A percentile compares a stretch with the other conserved stretches of the same genome.
Evolutionary conservation across 306 rosid species (phyloP).

Genomic region (Trichosanthes truncata): DNA sequence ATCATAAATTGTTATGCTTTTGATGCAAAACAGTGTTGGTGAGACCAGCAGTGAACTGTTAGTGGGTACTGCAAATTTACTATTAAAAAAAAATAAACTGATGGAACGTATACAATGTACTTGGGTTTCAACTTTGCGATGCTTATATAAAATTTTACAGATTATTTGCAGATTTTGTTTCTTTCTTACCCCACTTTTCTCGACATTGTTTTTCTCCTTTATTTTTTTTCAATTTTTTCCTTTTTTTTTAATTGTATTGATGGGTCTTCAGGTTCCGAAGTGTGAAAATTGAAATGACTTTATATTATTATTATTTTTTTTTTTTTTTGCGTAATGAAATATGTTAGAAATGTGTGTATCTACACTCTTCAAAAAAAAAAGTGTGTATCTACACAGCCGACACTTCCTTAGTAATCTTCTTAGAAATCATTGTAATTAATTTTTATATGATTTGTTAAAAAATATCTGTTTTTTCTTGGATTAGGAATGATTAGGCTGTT

Average conservation of each 20-base stretch:
- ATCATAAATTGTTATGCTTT: constrained; percentile 6
- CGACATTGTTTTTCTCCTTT: constrained; percentile 5
- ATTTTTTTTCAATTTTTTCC: not conserved
- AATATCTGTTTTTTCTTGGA: not conserved
- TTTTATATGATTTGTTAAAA: not conserved
- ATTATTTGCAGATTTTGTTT: constrained; percentile 5
- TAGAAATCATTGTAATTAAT: not conserved
- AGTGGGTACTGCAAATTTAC: constrained; percentile 10
- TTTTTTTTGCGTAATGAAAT: not conserved
- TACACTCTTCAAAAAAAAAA: too few species aligned
- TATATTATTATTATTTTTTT: constrained; percentile 7
- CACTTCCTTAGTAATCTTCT: not conserved
- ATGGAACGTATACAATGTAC: not conserved
- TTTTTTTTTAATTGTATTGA: not conserved
- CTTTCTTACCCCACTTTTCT: constrained; percentile 3
- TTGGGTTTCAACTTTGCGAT: not conserved
- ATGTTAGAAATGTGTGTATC: not conserved
- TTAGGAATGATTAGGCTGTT: not conserved
- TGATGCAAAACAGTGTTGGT: constrained; percentile 6
- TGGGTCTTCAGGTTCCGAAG: not conserved
- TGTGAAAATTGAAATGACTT: constrained; percentile 20
- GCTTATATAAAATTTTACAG: not conserved
- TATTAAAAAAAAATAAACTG: not conserved
- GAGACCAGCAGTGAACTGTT: not conserved
- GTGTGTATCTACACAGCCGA: not conserved